Evolutionary conservation across 2,329 filamentous ascomycete species (phyloP).

Genomic region (Scytalidium lignicola): DNA sequence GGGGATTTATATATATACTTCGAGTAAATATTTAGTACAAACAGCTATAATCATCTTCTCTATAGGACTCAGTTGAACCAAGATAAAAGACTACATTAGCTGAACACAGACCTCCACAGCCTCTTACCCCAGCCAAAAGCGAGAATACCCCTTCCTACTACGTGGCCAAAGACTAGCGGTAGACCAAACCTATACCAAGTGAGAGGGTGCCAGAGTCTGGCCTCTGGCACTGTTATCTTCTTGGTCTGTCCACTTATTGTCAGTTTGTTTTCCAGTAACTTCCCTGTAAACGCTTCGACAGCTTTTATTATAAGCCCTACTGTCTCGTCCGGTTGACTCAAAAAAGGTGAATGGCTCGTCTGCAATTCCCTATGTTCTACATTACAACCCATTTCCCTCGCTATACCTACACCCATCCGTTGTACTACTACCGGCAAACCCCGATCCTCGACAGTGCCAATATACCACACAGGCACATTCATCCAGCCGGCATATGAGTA

Average conservation of each 20-base stretch:
- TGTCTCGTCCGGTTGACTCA: slow-evolving; percentile 34
- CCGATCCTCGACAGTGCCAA: slow-evolving; percentile 33
- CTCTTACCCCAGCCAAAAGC: slow-evolving; percentile 8
- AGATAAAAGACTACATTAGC: too few relatives aligned
- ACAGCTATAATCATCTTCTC: too few relatives aligned
- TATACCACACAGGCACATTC: slow-evolving; percentile 26
- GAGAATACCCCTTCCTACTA: slow-evolving; percentile 10
- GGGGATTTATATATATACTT: too few relatives aligned
- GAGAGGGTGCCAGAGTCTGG: slow-evolving; percentile 9
- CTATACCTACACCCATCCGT: slow-evolving; percentile 30
- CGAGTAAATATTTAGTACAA: too few relatives aligned
- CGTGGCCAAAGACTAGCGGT: slow-evolving; percentile 10
- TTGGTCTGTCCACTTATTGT: background rate
- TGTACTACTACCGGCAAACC: slow-evolving; percentile 33
- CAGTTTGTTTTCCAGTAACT: slow-evolving; percentile 1
- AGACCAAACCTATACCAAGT: slow-evolving; percentile 14
- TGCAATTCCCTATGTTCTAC: slow-evolving; percentile 32
- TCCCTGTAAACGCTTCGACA: slow-evolving; percentile 24
- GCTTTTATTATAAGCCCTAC: slow-evolving; percentile 32
- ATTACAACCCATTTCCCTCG: slow-evolving; percentile 29
- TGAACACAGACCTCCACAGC: slow-evolving; percentile 3
- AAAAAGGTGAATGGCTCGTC: slow-evolving; percentile 38
- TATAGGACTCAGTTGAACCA: too few relatives aligned
- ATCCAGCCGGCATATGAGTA: slow-evolving; percentile 19
- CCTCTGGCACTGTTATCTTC: slow-evolving; percentile 4